phyloP scores from a whole-genome alignment of 176 grass and related monocot genomes.

The Carex pumila region DNA sequence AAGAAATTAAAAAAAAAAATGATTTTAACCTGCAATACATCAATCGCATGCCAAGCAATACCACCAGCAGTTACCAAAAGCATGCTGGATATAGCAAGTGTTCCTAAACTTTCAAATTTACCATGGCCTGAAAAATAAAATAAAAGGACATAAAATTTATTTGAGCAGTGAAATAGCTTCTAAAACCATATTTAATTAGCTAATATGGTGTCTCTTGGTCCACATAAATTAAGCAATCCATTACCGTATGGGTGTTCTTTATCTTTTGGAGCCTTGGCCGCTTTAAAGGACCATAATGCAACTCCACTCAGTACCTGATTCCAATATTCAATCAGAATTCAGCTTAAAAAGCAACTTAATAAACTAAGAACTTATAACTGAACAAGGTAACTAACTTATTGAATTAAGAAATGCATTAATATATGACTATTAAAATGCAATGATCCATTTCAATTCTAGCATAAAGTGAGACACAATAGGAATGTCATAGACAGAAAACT shows the following conservation, averaged over 20 bases:
- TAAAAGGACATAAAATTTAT: background rate
- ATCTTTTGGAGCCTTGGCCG: slow-evolving; percentile 75
- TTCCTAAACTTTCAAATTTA: slow-evolving; percentile 83
- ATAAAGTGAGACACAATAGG: background rate
- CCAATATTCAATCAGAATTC: background rate
- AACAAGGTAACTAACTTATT: background rate
- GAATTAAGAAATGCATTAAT: background rate
- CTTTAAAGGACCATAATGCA: slow-evolving; percentile 71
- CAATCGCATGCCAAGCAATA: slow-evolving; percentile 96
- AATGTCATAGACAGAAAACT: background rate
- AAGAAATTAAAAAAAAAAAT: slow-evolving; percentile 21
- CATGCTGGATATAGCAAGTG: slow-evolving; percentile 94
- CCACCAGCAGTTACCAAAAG: slow-evolving; percentile 83
- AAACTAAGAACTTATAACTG: background rate
- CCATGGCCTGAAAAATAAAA: slow-evolving; percentile 59
- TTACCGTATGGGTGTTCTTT: slow-evolving; percentile 87
- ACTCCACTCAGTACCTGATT: slow-evolving; percentile 75
- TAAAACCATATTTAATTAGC: background rate
- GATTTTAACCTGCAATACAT: slow-evolving; percentile 82
- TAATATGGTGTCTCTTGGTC: background rate
- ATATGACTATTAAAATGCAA: background rate
- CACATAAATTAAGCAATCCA: background rate
- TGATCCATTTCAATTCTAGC: background rate
- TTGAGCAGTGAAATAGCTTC: background rate
- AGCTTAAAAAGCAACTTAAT: background rate